phyloP scores from a whole-genome alignment of 2,329 filamentous ascomycete genomes.

The Stagonosporopsis vannaccii region DNA sequence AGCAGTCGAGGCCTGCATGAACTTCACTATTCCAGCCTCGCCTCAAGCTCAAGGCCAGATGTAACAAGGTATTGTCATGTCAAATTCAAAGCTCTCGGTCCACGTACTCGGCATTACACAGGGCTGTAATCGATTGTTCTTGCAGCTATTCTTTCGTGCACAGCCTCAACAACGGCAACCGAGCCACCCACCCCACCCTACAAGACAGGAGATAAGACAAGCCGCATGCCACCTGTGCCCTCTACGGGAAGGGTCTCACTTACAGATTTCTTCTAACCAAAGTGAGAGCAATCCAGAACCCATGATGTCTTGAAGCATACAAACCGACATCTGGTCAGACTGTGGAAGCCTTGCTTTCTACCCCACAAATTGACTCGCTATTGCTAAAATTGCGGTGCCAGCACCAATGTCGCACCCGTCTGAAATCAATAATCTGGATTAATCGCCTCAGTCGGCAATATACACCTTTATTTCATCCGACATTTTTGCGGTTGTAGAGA shows the following conservation, averaged over 20 bases:
- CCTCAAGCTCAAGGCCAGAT: conserved; percentile 11
- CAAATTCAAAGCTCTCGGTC: conserved; percentile 10
- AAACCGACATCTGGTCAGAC: background rate
- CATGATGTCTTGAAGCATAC: background rate
- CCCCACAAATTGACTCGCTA: background rate
- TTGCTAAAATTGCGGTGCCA: conserved; percentile 9
- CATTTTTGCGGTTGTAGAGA: background rate
- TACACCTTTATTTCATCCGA: background rate
- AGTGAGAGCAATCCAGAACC: background rate
- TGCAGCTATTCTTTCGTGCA: conserved; percentile 16
- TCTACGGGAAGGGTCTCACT: background rate
- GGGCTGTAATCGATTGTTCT: conserved; percentile 4
- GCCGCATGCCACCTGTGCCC: background rate
- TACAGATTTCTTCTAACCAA: background rate
- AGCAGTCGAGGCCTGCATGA: conserved; percentile 16
- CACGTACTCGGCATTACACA: conserved; percentile 14
- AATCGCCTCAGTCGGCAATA: conserved; percentile 7
- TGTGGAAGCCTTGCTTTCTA: conserved; percentile 6
- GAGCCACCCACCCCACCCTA: conserved; percentile 3
- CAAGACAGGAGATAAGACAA: background rate
- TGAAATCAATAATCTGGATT: background rate
- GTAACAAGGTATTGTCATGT: conserved; percentile 9
- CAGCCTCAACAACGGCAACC: conserved; percentile 16
- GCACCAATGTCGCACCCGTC: background rate
- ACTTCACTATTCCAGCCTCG: conserved; percentile 9